Evolutionary conservation across 768 basidiomycete species (phyloP), one percentile per base, ranked within the genome.

Genomic region (Lactifluus pinguis): DNA sequence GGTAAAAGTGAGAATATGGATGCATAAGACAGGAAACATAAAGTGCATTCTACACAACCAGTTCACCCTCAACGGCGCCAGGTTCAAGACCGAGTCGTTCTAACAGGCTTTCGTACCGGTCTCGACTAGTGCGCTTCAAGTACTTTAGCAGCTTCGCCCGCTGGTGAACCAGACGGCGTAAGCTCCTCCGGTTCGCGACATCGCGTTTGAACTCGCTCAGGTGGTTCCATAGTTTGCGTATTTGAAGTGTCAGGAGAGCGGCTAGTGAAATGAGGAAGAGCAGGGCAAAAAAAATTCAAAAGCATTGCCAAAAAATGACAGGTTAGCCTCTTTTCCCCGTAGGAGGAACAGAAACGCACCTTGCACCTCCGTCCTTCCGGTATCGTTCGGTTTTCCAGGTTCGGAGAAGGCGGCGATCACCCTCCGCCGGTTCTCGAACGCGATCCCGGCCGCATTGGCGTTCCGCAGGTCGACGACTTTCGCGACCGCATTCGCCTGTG

Each of bases 361-460:
- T 80, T 97, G 95, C 0, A 97, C 94, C 69, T 93, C 92, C 1
- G 90, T 79, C 45, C 88, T 77, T 45, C 94, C 95, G 0, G 93
- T 77, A 71, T 95, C 89, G 60, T 79, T 83, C 25, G 80, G 80
- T 64, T 82, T 86, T 53, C 77, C 78, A 0, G 80, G 78, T 7
- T 79, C 76, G 0, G 94, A 95, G 74, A 98, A 98, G 32, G 81
- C 84, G 14, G 74, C 74, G 32, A 97, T 77, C 62, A 94, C 87
- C 63, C 92, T 79, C 69, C 83, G 77, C 61, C 89, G 78, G 71
- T 97, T 98, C 74, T 93, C 91, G 68, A 80, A 90, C 53, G 89
- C 83, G 63, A 98, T 84, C n/a, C 92, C 92, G 34, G 74, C 77
- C 32, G 92, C 89, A 66, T 88, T 90, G 17, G 95, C 88, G 69